Evolutionary conservation across 2,329 filamentous ascomycete species (phyloP), one percentile per base, ranked within the genome.

Genomic region (Botrytis medusae): DNA sequence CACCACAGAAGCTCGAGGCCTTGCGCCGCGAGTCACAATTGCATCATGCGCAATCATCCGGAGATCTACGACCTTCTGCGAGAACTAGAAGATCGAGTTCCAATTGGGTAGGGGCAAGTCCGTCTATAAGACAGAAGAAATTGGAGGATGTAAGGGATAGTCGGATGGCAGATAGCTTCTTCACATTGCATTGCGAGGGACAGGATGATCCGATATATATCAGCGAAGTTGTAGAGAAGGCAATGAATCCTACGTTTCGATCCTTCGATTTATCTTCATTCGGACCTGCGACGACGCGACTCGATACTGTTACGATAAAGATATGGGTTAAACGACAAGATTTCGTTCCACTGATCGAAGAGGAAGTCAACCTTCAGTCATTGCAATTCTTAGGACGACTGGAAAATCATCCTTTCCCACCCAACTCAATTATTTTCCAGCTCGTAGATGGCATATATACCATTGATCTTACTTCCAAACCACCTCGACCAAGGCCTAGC

Each of bases 241-340:
- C 93, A n/a, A 94, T 94, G 87, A 98, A 98, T 81, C 96, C 96
- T 76, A 94, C 92, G 78, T 98, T 97, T 81, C 90, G 89, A 61
- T 92, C 93, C 81, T 97, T 98, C 81, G 92, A 97, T 75, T 86
- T 97, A 9, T 87, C 87, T 37, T 83, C 86, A 9, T 89, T 87
- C 75, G 89, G 88, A 0, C 87, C 92, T 0, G 81, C 83, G 4
- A 85, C 94, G 34, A 91, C 92, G 14, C 88, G 94, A 73, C 84
- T 87, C 6, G 88, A 92, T 69, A 84, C 85, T 25, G 79, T 97
- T 34, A 90, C 85, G 0, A 83, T 97, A 60, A 91, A 89, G 76
- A 81, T 98, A 42, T 98, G 94, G 94, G 89, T 90, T 78, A 89
- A 82, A 80, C 85, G 81, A 81, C 79, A 88, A 76, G 80, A 85